Base-by-base conservation (phyloP, 441 rosid genomes). In the Populus hybrid region DNA sequence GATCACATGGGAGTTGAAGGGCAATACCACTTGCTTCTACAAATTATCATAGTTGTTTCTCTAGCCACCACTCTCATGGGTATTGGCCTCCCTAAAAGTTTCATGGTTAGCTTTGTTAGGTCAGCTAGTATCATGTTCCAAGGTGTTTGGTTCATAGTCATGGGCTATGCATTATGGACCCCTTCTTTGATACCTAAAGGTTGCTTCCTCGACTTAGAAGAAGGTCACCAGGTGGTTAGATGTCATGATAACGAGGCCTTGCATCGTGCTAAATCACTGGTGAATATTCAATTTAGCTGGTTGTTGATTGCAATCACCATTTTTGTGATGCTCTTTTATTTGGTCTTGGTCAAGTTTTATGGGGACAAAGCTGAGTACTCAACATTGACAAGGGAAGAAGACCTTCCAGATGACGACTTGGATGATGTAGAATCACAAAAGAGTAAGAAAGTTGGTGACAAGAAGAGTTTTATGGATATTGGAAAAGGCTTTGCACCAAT, bases 1-100 rank as follows among this genome's bases (percentile, higher is more conserved):
- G 98, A 92, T 73, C 98, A 94, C 78, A 89, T 83, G 81, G 97
- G 95, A 4, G 85, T 93, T 14, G 96, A 94, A 79, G 99, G 99
- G 0, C 98, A 89, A 30, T 94, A 92, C 79, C 99, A 94, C 72
- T 77, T 91, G 65, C 89, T 93, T 69, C 83, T 94, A 34, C 99
- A 94, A 75, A 72, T 87, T 26, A 76, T 84, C 32, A 83, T 93
- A 10, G 77, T 78, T 21, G 91, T 93, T 77, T 89, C 90, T 14
- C 78, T 95, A 18, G 78, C 83, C 74, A 87, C 97, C 32, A 90
- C 93, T 21, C 82, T 93, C 16, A 78, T 90, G 79, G 94, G 92
- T 16, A 87, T 93, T 26, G 85, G 85, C 40, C 66, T 71, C 24
- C 96, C 94, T 0, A 82, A 77, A 12, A 95, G 94, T 79, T 95